Conservation (phyloP, 108 stramenopile genomes). For the Skeletonema costatum region DNA sequence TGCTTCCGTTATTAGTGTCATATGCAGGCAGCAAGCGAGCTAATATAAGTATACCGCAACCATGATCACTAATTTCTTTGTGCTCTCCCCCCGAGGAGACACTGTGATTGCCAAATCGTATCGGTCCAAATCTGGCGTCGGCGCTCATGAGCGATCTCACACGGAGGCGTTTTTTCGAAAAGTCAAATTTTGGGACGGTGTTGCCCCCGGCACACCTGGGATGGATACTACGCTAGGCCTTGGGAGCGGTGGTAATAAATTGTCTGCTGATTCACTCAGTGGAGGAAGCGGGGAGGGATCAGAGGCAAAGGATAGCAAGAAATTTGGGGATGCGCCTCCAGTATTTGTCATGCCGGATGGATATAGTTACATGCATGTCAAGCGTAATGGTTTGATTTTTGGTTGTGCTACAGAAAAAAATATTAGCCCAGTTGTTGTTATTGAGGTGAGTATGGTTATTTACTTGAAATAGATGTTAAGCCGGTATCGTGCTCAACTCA, state of each 20-base stretch:
- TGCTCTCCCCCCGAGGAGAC: conserved; percentile 98
- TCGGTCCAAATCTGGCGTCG: conserved; percentile 71
- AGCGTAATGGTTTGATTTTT: conserved; percentile 96
- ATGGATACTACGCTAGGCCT: conserved; percentile 42
- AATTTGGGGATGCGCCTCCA: conserved; percentile 88
- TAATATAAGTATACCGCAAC: background rate
- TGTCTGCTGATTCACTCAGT: conserved; percentile 4
- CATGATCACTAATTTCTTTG: conserved; percentile 96
- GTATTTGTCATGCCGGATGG: conserved; percentile 93
- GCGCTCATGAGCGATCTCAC: conserved; percentile 85
- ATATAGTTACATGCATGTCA: conserved; percentile 93
- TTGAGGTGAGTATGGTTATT: conserved; percentile 63
- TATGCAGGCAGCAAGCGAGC: background rate
- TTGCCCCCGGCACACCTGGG: conserved; percentile 42
- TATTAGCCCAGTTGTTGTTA: conserved; percentile 76
- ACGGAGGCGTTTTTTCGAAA: conserved; percentile 97
- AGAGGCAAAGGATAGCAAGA: conserved; percentile 25
- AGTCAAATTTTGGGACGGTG: conserved; percentile 95
- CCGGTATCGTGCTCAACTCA: background rate
- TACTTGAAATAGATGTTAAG: background rate
- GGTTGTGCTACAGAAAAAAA: conserved; percentile 94
- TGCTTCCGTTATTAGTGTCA: background rate
- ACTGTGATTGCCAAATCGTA: conserved; percentile 97
- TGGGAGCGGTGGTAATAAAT: conserved; percentile 6
- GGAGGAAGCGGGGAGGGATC: conserved; percentile 10